Percentiles rank a stretch among this genome's conserved stretches.
These are phyloP conservation scores for Daldinia decipiens DNA, from an alignment of 495 filamentous ascomycete genomes.

Conservation along the genomic window DNA sequence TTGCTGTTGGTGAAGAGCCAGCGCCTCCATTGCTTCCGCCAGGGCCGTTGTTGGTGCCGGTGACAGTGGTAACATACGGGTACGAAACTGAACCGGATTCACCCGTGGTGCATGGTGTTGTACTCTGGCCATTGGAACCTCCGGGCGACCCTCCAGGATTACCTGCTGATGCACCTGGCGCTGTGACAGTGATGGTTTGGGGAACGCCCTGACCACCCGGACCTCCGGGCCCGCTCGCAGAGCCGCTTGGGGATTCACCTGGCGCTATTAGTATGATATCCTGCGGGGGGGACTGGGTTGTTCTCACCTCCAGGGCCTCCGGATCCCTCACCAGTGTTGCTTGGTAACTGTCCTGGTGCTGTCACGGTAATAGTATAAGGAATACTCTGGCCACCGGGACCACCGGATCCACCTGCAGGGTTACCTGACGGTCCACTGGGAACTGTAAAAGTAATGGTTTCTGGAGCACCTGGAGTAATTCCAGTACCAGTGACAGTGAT, in stretches of 20 bases:
- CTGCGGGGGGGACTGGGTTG: not conserved
- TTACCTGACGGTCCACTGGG: slow-evolving; percentile 23
- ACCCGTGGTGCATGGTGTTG: slow-evolving; percentile 34
- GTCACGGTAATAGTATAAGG: slow-evolving; percentile 35
- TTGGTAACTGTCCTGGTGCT: slow-evolving; percentile 28
- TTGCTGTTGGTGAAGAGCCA: slow-evolving; percentile 28
- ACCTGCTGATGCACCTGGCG: slow-evolving; percentile 32
- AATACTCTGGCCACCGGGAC: slow-evolving; percentile 31
- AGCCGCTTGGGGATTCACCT: slow-evolving; percentile 24
- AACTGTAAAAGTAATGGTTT: slow-evolving; percentile 35
- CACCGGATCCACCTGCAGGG: slow-evolving; percentile 26
- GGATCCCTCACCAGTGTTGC: slow-evolving; percentile 24
- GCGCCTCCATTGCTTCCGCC: slow-evolving; percentile 28
- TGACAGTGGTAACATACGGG: slow-evolving; percentile 24
- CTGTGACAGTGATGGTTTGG: slow-evolving; percentile 36
- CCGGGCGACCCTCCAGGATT: slow-evolving; percentile 30
- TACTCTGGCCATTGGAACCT: slow-evolving; percentile 22
- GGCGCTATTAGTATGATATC: slow-evolving; percentile 9
- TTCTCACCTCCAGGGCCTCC: slow-evolving; percentile 35
- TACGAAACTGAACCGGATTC: slow-evolving; percentile 23
- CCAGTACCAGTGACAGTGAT: slow-evolving; percentile 34
- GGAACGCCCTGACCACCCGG: slow-evolving; percentile 29
- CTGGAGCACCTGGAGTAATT: slow-evolving; percentile 24
- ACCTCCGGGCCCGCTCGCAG: slow-evolving; percentile 23
- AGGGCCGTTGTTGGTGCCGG: slow-evolving; percentile 26